Base-by-base conservation (phyloP, 371 early-diverging fungal genomes). In the Neoconidiobolus thromboides region DNA sequence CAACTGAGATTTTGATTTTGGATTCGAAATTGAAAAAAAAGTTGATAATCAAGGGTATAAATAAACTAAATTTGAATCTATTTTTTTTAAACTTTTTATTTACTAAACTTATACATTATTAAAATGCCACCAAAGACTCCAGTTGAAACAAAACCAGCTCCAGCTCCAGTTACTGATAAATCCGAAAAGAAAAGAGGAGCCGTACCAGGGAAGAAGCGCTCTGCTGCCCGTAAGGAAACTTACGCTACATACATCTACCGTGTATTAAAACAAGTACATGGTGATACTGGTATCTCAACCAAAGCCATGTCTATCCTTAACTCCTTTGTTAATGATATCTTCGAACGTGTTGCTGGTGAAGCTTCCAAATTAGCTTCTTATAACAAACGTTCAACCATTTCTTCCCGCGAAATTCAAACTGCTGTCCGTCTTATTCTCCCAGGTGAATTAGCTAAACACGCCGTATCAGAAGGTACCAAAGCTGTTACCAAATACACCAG, bases 261-360 rank as follows among this genome's bases (percentile, higher is more conserved):
- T 79, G 96, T 95, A 64, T 76, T 95, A 72, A 89, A 89, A 78
- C 96, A 95, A 74, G 93, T 93, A 62, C 94, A 95, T 81, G 93
- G 94, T 64, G 94, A 95, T 68, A 89, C 89, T 63, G 93, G 94
- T 77, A 91, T 95, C 79, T 91, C 93, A 76, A 91, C 89, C 90
- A 93, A 93, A 84, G 93, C 93, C 80, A 95, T 95, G 96, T 85
- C 87, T 62, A 93, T 95, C 75, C 79, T 95, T 76, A 93, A 95
- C 91, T 91, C 92, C 56, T 95, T 95, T 70, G 93, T 95, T 71
- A 87, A 89, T 77, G 96, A 95, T 70, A 91, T 95, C 74, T 95
- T 93, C 68, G 92, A 91, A 73, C 89, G 92, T 65, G 89, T 92
- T 62, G 87, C 85, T 62, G 70, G 73, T 56, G 90, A 92, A 77